Conservation (phyloP, 1,284 basidiomycete genomes). For the Hemileia vastatrix region DNA sequence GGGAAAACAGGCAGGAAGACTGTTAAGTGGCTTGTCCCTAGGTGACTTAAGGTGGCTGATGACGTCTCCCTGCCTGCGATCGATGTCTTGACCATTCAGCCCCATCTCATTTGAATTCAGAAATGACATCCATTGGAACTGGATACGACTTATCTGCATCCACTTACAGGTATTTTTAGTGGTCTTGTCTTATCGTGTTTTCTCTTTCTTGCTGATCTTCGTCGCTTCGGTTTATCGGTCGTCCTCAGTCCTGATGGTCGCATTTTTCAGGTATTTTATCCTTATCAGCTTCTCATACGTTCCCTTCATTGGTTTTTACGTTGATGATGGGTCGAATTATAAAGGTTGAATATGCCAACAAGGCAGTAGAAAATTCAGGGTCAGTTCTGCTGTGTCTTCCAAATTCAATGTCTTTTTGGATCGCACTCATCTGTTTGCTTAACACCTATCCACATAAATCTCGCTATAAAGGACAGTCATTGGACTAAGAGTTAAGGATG, state of each 20-base stretch:
- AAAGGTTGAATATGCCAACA: constrained; percentile 94
- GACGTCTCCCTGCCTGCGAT: too few species aligned
- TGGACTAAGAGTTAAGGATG: constrained; percentile 84
- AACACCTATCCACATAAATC: not conserved
- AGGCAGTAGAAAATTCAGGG: constrained; percentile 98
- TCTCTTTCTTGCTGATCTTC: too few species aligned
- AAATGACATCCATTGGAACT: constrained; percentile 93
- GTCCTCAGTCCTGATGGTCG: constrained; percentile 73
- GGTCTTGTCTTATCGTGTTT: too few species aligned
- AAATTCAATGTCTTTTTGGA: not conserved
- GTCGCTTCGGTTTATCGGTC: too few species aligned
- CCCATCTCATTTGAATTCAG: too few species aligned
- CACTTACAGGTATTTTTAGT: constrained; percentile 67
- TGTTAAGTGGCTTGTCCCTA: too few species aligned
- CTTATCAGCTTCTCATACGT: not conserved
- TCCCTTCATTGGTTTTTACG: not conserved
- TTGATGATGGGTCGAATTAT: not conserved
- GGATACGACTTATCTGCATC: constrained; percentile 97
- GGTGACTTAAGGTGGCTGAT: too few species aligned
- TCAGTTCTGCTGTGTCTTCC: not conserved
- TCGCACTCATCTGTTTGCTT: not conserved
- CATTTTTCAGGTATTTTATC: constrained; percentile 72
- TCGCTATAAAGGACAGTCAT: constrained; percentile 62
- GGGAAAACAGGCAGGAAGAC: too few species aligned
- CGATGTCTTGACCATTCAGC: too few species aligned